Percentiles rank a stretch among this genome's conserved stretches.
These are phyloP conservation scores for Apophysomyces trapeziformis DNA, from an alignment of 371 early-diverging fungal genomes.

Conservation along the genomic window DNA sequence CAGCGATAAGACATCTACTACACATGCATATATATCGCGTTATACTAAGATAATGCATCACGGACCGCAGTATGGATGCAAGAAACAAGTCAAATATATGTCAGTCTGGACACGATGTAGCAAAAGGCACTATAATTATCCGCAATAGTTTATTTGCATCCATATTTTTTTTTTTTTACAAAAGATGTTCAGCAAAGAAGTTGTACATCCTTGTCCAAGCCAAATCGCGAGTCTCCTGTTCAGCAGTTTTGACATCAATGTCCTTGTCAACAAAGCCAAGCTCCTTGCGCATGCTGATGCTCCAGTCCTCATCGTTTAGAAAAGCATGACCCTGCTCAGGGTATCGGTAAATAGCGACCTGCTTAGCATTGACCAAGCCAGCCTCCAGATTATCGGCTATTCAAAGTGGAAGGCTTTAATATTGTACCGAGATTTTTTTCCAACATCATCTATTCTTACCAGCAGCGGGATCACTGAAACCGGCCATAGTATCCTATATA, in stretches of 20 bases:
- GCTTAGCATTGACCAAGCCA: constrained; percentile 19
- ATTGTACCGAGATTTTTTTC: neutral
- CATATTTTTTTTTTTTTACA: neutral
- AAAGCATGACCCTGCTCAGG: constrained; percentile 50
- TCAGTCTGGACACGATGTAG: too few species aligned
- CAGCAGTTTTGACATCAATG: constrained; percentile 22
- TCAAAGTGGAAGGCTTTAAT: neutral
- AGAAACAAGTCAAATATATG: too few species aligned
- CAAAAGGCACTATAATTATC: too few species aligned
- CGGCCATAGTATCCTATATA: constrained; percentile 33
- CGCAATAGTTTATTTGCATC: neutral
- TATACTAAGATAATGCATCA: too few species aligned
- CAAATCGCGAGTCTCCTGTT: constrained; percentile 31
- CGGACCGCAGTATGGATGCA: too few species aligned
- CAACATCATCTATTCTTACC: constrained; percentile 10
- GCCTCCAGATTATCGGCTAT: constrained; percentile 22
- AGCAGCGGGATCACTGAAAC: constrained; percentile 50
- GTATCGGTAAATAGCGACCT: constrained; percentile 44
- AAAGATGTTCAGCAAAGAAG: constrained; percentile 32
- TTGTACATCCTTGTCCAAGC: constrained; percentile 48
- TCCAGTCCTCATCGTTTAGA: constrained; percentile 49
- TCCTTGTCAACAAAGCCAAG: constrained; percentile 36
- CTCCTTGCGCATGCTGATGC: constrained; percentile 35
- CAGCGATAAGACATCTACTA: too few species aligned
- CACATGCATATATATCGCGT: too few species aligned